Percentiles rank a stretch among this genome's conserved stretches.
Conservation (phyloP, 768 basidiomycete genomes). For the Boletus sensibilis region DNA sequence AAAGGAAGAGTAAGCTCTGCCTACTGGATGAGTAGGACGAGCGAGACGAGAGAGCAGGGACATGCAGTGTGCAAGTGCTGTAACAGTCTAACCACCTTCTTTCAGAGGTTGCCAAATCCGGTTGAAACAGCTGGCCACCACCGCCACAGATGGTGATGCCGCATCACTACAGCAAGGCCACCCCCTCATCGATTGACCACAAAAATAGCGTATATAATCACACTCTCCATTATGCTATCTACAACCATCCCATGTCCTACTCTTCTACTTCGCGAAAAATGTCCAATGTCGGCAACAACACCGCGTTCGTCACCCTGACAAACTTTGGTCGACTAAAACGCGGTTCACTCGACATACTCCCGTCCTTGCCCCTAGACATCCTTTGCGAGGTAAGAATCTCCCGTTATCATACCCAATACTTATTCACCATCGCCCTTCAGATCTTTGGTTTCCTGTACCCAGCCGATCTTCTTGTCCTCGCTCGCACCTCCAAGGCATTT, state of each 20-base stretch:
- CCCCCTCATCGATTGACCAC: background rate
- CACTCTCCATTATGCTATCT: background rate
- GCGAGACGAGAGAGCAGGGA: slow-evolving; percentile 52
- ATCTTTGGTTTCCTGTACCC: slow-evolving; percentile 46
- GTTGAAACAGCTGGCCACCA: slow-evolving; percentile 2
- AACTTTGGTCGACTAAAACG: slow-evolving; percentile 12
- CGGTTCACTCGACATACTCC: slow-evolving; percentile 31
- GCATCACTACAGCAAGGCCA: background rate
- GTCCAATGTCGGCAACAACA: background rate
- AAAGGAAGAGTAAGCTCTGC: slow-evolving; percentile 71
- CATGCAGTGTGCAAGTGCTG: slow-evolving; percentile 36
- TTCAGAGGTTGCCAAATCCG: too few species aligned
- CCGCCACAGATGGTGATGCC: background rate
- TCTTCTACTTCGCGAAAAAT: background rate
- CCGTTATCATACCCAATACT: background rate
- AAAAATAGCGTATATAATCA: background rate
- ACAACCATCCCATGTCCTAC: slow-evolving; percentile 5
- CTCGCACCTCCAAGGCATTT: slow-evolving; percentile 43
- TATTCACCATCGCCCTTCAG: slow-evolving; percentile 22
- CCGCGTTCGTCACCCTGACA: background rate
- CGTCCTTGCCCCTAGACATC: slow-evolving; percentile 34
- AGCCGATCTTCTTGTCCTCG: slow-evolving; percentile 44
- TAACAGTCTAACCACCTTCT: background rate
- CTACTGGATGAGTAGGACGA: slow-evolving; percentile 44
- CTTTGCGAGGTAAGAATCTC: slow-evolving; percentile 23